Percentiles rank a stretch among this genome's conserved stretches.
Evolutionary conservation across 2,329 filamentous ascomycete genomes (phyloP).

Genomic region (Monosporascus sp.): DNA sequence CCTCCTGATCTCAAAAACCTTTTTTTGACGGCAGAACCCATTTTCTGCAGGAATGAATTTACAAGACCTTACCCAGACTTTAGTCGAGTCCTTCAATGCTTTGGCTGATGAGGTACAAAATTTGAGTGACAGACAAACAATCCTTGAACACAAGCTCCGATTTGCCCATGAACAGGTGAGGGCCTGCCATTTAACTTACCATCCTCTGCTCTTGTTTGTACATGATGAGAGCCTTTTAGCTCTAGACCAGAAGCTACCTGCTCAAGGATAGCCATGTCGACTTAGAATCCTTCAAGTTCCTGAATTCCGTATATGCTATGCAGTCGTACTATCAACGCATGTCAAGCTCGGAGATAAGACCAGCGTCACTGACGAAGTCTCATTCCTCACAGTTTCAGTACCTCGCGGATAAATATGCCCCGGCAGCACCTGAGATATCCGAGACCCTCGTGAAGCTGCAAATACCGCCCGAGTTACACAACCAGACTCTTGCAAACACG

Average conservation of each 20-base stretch:
- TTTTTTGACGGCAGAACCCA: background rate
- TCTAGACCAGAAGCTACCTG: conserved; percentile 74
- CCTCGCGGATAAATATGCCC: conserved; percentile 63
- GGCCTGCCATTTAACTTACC: conserved; percentile 18
- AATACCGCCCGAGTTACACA: conserved; percentile 49
- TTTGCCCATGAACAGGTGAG: conserved; percentile 64
- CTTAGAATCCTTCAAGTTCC: conserved; percentile 38
- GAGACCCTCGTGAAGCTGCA: conserved; percentile 63
- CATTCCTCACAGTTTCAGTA: conserved; percentile 49
- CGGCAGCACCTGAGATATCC: conserved; percentile 59
- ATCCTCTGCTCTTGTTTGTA: conserved; percentile 11
- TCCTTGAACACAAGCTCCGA: conserved; percentile 61
- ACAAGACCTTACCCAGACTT: conserved; percentile 45
- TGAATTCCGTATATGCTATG: conserved; percentile 23
- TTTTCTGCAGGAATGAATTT: conserved; percentile 32
- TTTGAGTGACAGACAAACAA: conserved; percentile 57
- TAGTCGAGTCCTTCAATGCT: conserved; percentile 60
- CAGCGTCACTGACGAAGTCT: background rate
- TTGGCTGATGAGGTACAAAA: conserved; percentile 61
- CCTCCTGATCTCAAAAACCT: no score
- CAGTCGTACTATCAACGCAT: no score
- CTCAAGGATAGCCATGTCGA: conserved; percentile 52
- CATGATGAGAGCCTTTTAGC: conserved; percentile 57
- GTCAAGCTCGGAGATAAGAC: conserved; percentile 7
- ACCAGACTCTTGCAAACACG: conserved; percentile 42